Base-by-base conservation (phyloP, 176 grass and related monocot species). In the Eremochloa ophiuroides region DNA sequence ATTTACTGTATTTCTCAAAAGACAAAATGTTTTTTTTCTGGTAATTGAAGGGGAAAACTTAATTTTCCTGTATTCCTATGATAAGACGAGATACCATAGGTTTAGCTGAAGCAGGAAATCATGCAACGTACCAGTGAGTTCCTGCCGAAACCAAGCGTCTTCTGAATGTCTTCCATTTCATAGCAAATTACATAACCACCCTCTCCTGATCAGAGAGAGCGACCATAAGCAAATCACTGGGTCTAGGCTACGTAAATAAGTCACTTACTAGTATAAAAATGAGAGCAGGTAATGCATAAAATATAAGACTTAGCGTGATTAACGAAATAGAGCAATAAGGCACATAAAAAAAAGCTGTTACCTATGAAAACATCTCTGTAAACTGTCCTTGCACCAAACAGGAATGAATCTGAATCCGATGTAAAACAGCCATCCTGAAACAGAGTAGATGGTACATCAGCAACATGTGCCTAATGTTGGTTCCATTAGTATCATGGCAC, bases 311-410 rank as follows among this genome's bases (percentile, higher is more conserved):
- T 50, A 16, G 48, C 56, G 43, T 33, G 42, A 34, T 30, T 85
- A 53, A 62, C 26, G 34, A 7, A 68, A 46, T 5, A 71, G 69
- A 74, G 7, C 66, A 87, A 65, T 5, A 73, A 22, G 47, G 68
- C 41, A 26, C 34, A 48, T n/a, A n/a, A 23, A 31, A 53, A 53
- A 76, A 18, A 48, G 13, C 26, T 70, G 50, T 87, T 87, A 93
- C 92, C 95, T 91, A 98, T 86, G 61, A 94, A 87, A 66, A 98
- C 82, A 69, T 94, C 95, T 94, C 95, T 98, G 69, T 98, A 98
- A 74, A 98, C 90, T 78, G 90, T 98, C 78, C 86, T 91, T 42
- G 92, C 95, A 25, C 95, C 95, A 71, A 98, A 94, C 85, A 98
- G 95, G 66, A 98, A 98, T 10, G 93, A 59, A 85, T 98, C 92